Evolutionary conservation across 2,329 filamentous ascomycete genomes (phyloP), one percentile per base, ranked within the genome.

Genomic region (Aspergillus floridensis): DNA sequence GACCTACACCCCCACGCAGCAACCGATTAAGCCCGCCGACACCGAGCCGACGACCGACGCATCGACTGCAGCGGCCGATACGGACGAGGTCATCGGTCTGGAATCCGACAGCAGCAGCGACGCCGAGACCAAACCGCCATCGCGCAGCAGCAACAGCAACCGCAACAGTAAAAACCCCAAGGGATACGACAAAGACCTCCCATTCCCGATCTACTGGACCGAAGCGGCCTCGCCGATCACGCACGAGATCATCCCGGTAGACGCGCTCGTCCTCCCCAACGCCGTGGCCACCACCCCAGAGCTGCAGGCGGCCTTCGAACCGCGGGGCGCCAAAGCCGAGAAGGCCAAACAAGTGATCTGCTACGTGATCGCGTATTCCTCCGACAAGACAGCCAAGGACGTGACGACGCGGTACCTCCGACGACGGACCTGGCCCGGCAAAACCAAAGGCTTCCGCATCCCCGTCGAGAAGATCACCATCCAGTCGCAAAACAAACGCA

Each of bases 371-470:
- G 93, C 89, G 0, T 91, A 90, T 74, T 91, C 90, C 0, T 77
- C 85, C 3, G 93, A 98, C 70, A 91, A 91, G 2, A 93, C 92
- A 0, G 93, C 92, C 12, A 98, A 98, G 72, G 95, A 99, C 72
- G 90, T 99, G 16, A 99, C 95, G 0, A 88, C 95, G 11, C 86
- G 95, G 29, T 99, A 99, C 73, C 79, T 99, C 7, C 93, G 89
- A 68, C 86, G 88, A 22, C 90, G 90, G 59, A 83, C 89, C 56
- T 87, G 92, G 72, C 95, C 95, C 0, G 93, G 95, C 4, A 90
- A 92, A 66, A 96, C 93, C 0, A 98, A 96, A 71, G 92, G 93
- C 4, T 84, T 88, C 63, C 86, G 95, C 6, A 84, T 96, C 71
- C 86, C 89, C 0, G 72, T 87, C 2, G 91, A 96, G 66, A 96